Evolutionary conservation across 2,329 filamentous ascomycete genomes (phyloP).

Genomic region (Apiospora sp.): DNA sequence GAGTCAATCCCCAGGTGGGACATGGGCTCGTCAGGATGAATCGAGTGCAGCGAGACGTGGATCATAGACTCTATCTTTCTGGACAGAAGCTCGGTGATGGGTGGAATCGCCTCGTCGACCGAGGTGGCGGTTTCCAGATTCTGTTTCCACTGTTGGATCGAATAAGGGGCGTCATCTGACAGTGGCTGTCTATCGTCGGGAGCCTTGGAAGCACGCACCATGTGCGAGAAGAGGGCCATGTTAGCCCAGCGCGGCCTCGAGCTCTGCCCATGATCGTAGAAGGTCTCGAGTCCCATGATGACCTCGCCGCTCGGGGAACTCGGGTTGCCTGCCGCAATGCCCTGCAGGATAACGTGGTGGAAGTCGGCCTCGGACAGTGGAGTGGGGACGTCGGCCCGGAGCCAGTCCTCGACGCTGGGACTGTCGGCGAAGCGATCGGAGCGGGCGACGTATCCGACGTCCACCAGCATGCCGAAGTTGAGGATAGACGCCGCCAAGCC

Average conservation of each 20-base stretch:
- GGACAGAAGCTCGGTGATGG: slow-evolving; percentile 40
- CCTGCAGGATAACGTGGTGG: background rate
- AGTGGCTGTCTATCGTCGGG: too few species aligned
- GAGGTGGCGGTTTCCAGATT: background rate
- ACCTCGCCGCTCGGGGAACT: background rate
- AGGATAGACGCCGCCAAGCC: slow-evolving; percentile 48
- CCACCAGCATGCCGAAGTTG: slow-evolving; percentile 56
- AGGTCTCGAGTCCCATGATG: background rate
- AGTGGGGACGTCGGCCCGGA: background rate
- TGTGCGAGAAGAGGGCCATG: background rate
- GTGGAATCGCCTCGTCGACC: background rate
- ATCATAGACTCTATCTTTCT: slow-evolving; percentile 42
- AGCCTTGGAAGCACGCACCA: background rate
- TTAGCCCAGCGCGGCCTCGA: background rate
- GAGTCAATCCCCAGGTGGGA: slow-evolving; percentile 51
- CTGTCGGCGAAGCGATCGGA: slow-evolving; percentile 46
- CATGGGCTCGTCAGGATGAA: slow-evolving; percentile 43
- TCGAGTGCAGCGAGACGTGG: slow-evolving; percentile 38
- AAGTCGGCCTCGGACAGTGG: background rate
- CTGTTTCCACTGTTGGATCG: too few species aligned
- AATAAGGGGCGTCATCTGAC: background rate
- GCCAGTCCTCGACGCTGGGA: background rate
- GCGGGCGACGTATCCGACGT: slow-evolving; percentile 57
- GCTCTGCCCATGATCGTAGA: background rate
- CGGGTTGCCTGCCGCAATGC: background rate